phyloP scores from a whole-genome alignment of 345 rosid genomes.

The Syzygium aromaticum region DNA sequence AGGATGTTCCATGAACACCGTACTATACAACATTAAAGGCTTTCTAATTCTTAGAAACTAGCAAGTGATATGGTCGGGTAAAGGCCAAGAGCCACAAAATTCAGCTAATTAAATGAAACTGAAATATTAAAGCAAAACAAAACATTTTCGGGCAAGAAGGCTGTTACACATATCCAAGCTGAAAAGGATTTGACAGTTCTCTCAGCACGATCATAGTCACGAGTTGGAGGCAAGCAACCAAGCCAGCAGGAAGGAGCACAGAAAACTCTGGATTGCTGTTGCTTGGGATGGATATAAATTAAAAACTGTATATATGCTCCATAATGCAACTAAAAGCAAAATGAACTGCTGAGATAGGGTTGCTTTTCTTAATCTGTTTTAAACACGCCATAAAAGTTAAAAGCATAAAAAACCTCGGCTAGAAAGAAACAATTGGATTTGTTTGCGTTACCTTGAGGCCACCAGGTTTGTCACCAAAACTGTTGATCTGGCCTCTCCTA shows the following conservation, averaged over 20 bases:
- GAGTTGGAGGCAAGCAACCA: neutral
- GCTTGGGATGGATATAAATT: neutral
- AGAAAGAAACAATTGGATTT: neutral
- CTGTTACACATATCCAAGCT: neutral
- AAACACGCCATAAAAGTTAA: neutral
- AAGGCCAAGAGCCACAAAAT: neutral
- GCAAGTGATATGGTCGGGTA: neutral
- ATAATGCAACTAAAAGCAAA: neutral
- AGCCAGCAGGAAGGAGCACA: neutral
- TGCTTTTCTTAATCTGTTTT: neutral
- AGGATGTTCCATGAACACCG: neutral
- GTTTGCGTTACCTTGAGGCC: conserved; percentile 63
- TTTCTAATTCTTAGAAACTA: neutral
- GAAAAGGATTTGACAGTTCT: neutral
- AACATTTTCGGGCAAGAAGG: neutral
- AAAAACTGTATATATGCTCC: neutral
- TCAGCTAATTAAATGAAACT: neutral
- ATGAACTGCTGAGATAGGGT: neutral
- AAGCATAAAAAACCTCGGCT: neutral
- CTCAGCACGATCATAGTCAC: neutral
- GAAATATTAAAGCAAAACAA: neutral
- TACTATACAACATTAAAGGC: neutral
- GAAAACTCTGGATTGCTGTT: neutral
- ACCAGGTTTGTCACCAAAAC: conserved; percentile 93
- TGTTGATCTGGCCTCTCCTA: conserved; percentile 93